Base-by-base conservation (phyloP, 2,329 filamentous ascomycete species). In the Penicillium sp. region DNA sequence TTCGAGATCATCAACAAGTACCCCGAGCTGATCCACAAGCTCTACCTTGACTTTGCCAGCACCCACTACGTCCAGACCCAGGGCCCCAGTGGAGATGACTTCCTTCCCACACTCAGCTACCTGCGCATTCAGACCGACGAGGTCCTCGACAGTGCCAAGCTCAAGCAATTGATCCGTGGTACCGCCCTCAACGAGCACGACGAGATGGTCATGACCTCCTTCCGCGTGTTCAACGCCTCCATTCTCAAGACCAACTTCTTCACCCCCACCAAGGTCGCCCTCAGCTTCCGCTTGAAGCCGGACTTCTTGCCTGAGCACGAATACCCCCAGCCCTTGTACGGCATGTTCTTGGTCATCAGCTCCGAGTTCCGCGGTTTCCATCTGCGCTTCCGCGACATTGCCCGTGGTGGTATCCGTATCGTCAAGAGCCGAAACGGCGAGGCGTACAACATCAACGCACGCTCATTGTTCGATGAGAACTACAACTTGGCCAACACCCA, bases 291-390 rank as follows among this genome's bases (percentile, higher is more conserved):
- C 51, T 80, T 99, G 58, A 89, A 97, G 70, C 71, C 75, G 2
- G 70, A 75, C 57, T 99, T 99, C 83, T 81, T 99, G 36, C 94
- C 94, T 4, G 83, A 88, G 57, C 86, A 92, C 49, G 94, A 99
- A 76, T 99, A 99, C 74, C 90, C 94, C 43, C 91, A 93, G 73
- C 91, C 88, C 6, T 82, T 99, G 8, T 99, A 94, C 67, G 94
- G 94, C 61, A 99, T 99, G 94, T 99, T 99, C 83, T 83, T 99
- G 48, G 90, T 99, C 62, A 97, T 99, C 74, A 92, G 91, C 67
- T 93, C 94, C 10, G 94, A 99, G 77, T 96, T 95, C 69, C 88
- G 94, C 61, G 94, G 94, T 34, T 99, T 99, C 82, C 94, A 99
- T 75, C 84, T 99, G 14, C 91, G 94, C 42, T 99, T 99, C 86